Percentiles rank a stretch among this genome's conserved stretches.
phyloP scores from a whole-genome alignment of 1,139 yeast species.

The Scheffersomyces stambukii region DNA sequence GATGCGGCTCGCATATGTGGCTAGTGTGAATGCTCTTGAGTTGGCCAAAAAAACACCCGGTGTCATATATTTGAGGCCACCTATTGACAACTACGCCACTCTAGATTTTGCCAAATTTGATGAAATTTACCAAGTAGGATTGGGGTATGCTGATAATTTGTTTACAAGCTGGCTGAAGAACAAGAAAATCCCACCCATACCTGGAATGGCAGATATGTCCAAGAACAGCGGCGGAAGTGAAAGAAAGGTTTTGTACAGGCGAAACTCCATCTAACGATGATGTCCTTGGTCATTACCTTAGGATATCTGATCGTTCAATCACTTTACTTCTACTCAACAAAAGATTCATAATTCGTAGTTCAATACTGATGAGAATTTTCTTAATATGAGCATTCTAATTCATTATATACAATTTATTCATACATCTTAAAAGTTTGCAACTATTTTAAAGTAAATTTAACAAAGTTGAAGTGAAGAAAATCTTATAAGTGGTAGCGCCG shows the following conservation, averaged over 20 bases:
- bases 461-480: too few relatives aligned
- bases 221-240: slow-evolving; percentile 14
- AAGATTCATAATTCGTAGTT: too few relatives aligned
- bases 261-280: slow-evolving; percentile 53
- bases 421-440: too few relatives aligned
- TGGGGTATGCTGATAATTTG: slow-evolving; percentile 61
- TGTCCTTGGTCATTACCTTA: too few relatives aligned
- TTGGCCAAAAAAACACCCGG: slow-evolving; percentile 82
- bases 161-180: slow-evolving; percentile 50
- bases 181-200: slow-evolving; percentile 58
- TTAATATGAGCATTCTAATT: too few relatives aligned
- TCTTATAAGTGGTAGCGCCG: too few relatives aligned
- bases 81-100: slow-evolving; percentile 87
- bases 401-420: too few relatives aligned
- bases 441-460: too few relatives aligned
- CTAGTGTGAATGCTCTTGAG: slow-evolving; percentile 90
- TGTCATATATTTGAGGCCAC: slow-evolving; percentile 88
- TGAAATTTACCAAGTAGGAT: slow-evolving; percentile 81
- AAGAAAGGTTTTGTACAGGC: slow-evolving; percentile 37
- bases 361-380: too few relatives aligned
- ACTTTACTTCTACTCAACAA: background rate
- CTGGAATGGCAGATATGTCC: slow-evolving; percentile 43
- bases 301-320: background rate
- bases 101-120: slow-evolving; percentile 90
- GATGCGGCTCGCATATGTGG: slow-evolving; percentile 87